Base-by-base conservation (phyloP, 805 yeast species). In the Yueomyces sp. region DNA sequence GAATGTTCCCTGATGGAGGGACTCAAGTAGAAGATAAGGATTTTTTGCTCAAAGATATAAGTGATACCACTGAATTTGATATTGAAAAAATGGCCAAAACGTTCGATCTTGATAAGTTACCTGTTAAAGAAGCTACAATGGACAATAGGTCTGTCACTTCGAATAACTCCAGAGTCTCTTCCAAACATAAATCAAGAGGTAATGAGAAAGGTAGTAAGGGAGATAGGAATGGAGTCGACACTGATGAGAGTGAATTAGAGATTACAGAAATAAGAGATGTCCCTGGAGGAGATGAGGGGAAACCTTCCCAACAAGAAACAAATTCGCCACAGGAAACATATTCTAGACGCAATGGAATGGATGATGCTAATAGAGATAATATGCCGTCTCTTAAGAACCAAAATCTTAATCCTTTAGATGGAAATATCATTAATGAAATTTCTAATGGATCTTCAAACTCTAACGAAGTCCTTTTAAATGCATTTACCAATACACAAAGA, bases 211-310 rank as follows among this genome's bases (percentile, higher is more conserved):
- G 7, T 8, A 31, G 11, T 11, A 8, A 7, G 11, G 11, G 11
- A 8, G 2, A 46, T 42, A 9, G 42, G 39, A n/a, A 38, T 28
- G 3, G 37, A 11, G 37, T 36, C 9, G 11, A 19, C 28, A n/a
- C 32, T 4, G 52, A 49, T 11, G 61, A 53, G 51, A 67, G 64
- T 45, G 69, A 64, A 36, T 41, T 65, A n/a, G 65, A 65, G 36
- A 63, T 74, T 57, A 60, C 73, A 5, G 60, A 72, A 59, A 53
- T 68, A 39, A 50, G 68, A 44, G 59, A 56, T 26, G 51, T 63
- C 4, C 29, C 42, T 19, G 26, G 32, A 12, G 6, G n/a, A n/a
- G 26, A 34, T 19, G 26, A 12, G 12, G 28, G 28, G 29, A 41
- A 38, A 28, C 29, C 1, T 6, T 6, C 33, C 9, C 9, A 30